Percentiles rank a stretch among this genome's conserved stretches.
These are phyloP conservation scores for Pyrus hybrid DNA, from an alignment of 331 rosid genomes.

Conservation along the genomic window DNA sequence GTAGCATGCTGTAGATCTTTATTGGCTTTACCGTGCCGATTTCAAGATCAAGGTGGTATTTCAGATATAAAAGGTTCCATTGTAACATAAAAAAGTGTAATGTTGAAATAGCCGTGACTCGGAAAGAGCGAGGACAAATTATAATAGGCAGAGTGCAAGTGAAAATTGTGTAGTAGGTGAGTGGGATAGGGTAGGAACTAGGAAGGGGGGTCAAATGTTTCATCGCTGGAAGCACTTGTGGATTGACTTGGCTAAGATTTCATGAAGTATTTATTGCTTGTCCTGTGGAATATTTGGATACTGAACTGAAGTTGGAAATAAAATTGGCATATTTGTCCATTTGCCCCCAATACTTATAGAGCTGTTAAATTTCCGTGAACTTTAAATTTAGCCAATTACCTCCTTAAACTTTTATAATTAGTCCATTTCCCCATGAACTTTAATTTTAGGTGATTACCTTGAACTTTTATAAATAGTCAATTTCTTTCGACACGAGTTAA, in stretches of 20 bases:
- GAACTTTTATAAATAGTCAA: too few relatives aligned
- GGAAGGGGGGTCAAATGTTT: slow-evolving; percentile 1
- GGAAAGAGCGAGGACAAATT: not conserved
- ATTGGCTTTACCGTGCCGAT: not conserved
- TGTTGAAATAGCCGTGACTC: slow-evolving; percentile 18
- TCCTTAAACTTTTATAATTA: too few relatives aligned
- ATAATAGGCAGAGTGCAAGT: not conserved
- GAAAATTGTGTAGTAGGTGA: slow-evolving; percentile 13
- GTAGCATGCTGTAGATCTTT: slow-evolving; percentile 17
- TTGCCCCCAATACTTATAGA: too few relatives aligned
- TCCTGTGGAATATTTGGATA: slow-evolving; percentile 17
- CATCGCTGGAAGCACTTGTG: slow-evolving; percentile 9
- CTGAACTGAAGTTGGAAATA: slow-evolving; percentile 26
- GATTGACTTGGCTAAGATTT: not conserved
- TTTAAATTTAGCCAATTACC: too few relatives aligned
- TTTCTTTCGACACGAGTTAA: too few relatives aligned
- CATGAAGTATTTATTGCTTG: not conserved
- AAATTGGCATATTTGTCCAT: not conserved
- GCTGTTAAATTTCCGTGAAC: too few relatives aligned
- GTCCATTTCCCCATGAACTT: too few relatives aligned
- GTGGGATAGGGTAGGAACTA: slow-evolving; percentile 8
- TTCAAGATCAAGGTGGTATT: not conserved
- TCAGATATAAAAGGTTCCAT: slow-evolving; percentile 16
- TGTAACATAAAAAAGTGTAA: slow-evolving; percentile 38
- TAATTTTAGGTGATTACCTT: too few relatives aligned